Evolutionary conservation across 2,329 filamentous ascomycete genomes (phyloP), one percentile per base, ranked within the genome.

Genomic region (Cytospora leucostoma): DNA sequence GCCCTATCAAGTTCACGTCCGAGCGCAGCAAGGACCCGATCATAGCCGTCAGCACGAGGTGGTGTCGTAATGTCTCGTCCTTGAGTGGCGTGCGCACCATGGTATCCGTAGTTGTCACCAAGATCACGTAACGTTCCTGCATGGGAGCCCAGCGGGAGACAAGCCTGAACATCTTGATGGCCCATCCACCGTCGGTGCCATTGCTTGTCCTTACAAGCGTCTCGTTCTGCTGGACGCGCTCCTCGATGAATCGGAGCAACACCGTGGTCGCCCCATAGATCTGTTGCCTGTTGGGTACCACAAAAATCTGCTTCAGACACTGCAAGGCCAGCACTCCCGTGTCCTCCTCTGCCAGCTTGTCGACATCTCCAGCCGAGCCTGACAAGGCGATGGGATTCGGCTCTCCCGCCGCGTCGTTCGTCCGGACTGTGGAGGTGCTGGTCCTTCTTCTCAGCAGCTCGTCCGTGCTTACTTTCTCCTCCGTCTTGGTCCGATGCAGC

Each of bases 51-150:
- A 97, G 80, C 5, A 89, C 85, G 60, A 93, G 80, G 70, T 97
- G 91, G 61, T 90, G 87, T 52, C 86, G 82, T 38, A 97, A 75
- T 50, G 87, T 87, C 11, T 89, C 86, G 70, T 93, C 90, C 7
- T 82, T 83, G 40, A 93, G 81, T 0, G 88, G 86, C 52, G 85
- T 87, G 62, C 84, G 83, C 4, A 91, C 80, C 57, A 98, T 78
- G 4, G 84, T 85, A 69, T 97, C 93, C 78, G 96, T 87, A 3
- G 90, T 84, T 1, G 91, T 90, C 53, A 97, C 84, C 54, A 97
- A 81, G 62, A 98, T 95, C 47, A 94, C 87, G 77, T 96, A 98
- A 60, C 95, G 90, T 72, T 97, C 92, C 74, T 98, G 94, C 1
- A 98, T 93, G 0, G 95, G 93, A 0, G 93, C 90, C 93, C 93